A percentile compares a stretch with the other conserved stretches of the same genome.
Evolutionary conservation across 2,329 filamentous ascomycete genomes (phyloP).

Genomic region (Fusarium equiseti): DNA sequence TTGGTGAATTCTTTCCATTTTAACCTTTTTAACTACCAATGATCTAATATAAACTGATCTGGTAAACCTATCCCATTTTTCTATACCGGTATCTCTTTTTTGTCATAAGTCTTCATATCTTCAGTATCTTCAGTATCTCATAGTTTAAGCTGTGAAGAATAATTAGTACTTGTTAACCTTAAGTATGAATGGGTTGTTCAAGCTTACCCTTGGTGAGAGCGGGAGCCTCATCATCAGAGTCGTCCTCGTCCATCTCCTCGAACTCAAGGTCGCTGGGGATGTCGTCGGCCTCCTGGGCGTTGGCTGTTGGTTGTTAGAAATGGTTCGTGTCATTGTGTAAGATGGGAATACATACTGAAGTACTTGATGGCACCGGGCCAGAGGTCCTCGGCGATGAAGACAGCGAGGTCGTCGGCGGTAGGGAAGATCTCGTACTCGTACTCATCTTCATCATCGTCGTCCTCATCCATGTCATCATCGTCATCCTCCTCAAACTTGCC

Average conservation of each 20-base stretch:
- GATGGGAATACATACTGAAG: slow-evolving; percentile 76
- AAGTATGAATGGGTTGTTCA: slow-evolving; percentile 36
- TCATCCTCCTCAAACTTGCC: slow-evolving; percentile 62
- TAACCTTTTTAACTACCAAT: slow-evolving; percentile 15
- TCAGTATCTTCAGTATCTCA: slow-evolving; percentile 23
- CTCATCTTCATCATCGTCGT: slow-evolving; percentile 72
- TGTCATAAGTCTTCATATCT: slow-evolving; percentile 16
- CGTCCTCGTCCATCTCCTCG: slow-evolving; percentile 65
- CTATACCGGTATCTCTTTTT: slow-evolving; percentile 23
- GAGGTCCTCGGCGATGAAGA: slow-evolving; percentile 85
- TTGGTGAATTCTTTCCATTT: slow-evolving; percentile 16
- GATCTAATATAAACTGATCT: slow-evolving; percentile 10
- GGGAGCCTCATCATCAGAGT: slow-evolving; percentile 53
- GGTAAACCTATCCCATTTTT: slow-evolving; percentile 16
- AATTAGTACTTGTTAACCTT: slow-evolving; percentile 26
- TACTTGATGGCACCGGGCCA: slow-evolving; percentile 91
- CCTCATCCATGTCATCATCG: slow-evolving; percentile 60
- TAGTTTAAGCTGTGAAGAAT: slow-evolving; percentile 42
- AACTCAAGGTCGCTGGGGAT: slow-evolving; percentile 75
- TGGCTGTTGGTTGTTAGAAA: slow-evolving; percentile 54
- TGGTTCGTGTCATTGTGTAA: not conserved
- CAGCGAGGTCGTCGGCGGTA: slow-evolving; percentile 85
- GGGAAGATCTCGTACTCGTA: slow-evolving; percentile 86
- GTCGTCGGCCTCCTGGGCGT: slow-evolving; percentile 75
- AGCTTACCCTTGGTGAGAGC: slow-evolving; percentile 60